These are phyloP conservation scores for Yamadazyma blattariae DNA, from an alignment of 1,139 yeast genomes.

Conservation along the genomic window DNA sequence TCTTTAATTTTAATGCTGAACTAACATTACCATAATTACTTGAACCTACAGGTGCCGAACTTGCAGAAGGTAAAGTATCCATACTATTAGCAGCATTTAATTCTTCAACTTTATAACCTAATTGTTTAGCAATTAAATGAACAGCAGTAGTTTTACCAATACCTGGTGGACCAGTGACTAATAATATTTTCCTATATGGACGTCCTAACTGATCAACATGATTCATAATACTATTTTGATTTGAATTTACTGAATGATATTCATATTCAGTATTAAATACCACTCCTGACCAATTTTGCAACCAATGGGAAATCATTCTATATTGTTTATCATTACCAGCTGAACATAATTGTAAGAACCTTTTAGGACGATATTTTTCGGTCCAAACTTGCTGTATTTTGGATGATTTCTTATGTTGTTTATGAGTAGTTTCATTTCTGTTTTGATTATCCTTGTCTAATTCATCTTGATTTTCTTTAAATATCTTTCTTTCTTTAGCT, in stretches of 20 bases:
- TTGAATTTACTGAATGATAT: constrained; percentile 6
- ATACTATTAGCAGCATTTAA: constrained; percentile 82
- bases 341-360: constrained; percentile 59
- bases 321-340: constrained; percentile 83
- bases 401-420: constrained; percentile 2
- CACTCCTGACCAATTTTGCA: constrained; percentile 72
- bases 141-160: constrained; percentile 93
- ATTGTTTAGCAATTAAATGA: constrained; percentile 77
- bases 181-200: constrained; percentile 65
- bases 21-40: constrained; percentile 19
- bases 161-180: constrained; percentile 93
- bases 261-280: constrained; percentile 50
- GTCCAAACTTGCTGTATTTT: constrained; percentile 32
- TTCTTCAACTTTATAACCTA: constrained; percentile 80
- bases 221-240: constrained; percentile 33
- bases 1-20: constrained; percentile 42
- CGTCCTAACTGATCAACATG: constrained; percentile 60
- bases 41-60: constrained; percentile 9
- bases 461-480: constrained; percentile 18
- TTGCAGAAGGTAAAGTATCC: constrained; percentile 28
- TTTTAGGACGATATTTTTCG: constrained; percentile 80
- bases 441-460: neutral
- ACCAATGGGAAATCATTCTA: constrained; percentile 71
- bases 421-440: neutral
- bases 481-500: constrained; percentile 23